phyloP scores from a whole-genome alignment of 768 basidiomycete species.

The Paxillus rubicundulus region DNA sequence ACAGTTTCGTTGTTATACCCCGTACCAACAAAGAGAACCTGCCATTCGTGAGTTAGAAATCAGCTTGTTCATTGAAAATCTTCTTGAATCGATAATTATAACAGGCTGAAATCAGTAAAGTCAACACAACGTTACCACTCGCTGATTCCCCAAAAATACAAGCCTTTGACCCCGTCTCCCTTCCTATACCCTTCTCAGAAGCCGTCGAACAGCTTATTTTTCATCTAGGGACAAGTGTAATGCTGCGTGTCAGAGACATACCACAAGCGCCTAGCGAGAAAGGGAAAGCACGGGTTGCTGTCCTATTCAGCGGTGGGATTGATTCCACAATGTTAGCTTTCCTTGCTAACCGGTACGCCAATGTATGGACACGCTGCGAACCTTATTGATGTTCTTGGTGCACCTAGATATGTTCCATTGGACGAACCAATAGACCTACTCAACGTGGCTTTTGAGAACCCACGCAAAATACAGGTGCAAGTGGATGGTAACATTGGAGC shows the following conservation, averaged over 20 bases:
- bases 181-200: conserved; percentile 23
- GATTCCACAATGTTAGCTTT: conserved; percentile 85
- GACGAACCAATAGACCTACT: conserved; percentile 88
- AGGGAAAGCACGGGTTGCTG: conserved; percentile 61
- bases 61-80: not conserved
- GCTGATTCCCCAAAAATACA: conserved; percentile 35
- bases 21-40: conserved; percentile 15
- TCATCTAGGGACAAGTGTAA: conserved; percentile 65
- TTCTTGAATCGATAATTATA: not conserved
- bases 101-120: conserved; percentile 44
- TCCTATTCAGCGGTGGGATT: conserved; percentile 95
- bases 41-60: conserved; percentile 23
- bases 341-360: conserved; percentile 67
- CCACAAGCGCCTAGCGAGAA: conserved; percentile 42
- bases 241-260: conserved; percentile 65
- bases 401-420: conserved; percentile 60
- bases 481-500: conserved; percentile 45
- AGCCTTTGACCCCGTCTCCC: conserved; percentile 26
- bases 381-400: not conserved
- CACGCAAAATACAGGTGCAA: conserved; percentile 63
- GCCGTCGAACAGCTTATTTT: conserved; percentile 51
- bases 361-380: not conserved
- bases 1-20: conserved; percentile 18
- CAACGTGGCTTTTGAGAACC: conserved; percentile 95
- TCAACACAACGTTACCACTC: conserved; percentile 51